Evolutionary conservation across 225 moss, liverwort and hornwort species (phyloP), one percentile per base, ranked within the genome.

Genomic region (Anthoceros angustus): DNA sequence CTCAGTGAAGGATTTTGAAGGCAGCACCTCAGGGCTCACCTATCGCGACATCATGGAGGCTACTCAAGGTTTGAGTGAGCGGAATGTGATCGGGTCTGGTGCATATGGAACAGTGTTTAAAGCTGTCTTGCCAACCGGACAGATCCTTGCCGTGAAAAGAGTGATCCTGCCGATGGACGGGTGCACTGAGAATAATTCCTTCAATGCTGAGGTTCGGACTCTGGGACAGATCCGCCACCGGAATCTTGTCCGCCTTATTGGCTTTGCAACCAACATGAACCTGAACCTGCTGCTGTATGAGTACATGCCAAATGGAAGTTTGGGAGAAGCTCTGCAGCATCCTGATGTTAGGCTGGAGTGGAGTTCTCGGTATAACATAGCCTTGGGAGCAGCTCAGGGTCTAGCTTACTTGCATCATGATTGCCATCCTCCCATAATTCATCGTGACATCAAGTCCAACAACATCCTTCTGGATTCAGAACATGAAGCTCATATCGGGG

Each of bases 161-260:
- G 77, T 85, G 74, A 67, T 73, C 4, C 79, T 75, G 0, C 79
- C 81, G 8, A 50, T 76, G 41, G 84, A 84, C 1, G 82, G 84
- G 18, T 66, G 74, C 48, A 66, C 60, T 25, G 73, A 75, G 10
- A 74, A 77, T 16, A 82, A 85, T 42, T 79, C 77, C 67, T 85
- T 82, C 63, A 85, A 77, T 4, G 80, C 82, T 12, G 85, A 85
- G 72, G 79, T 85, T 16, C 68, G 60, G 48, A 85, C 85, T 0
- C 39, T 82, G 7, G 85, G 85, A 2, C 82, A 82, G 64, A 78
- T 85, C 16, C 80, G 85, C 49, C 85, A 85, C 23, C 62, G 82
- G 14, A 85, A 82, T 64, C 82, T 85, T 20, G 85, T 85, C 64
- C 82, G 82, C 73, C 82, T 85, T 20, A 25, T 85, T 65, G 85